Base-by-base conservation (phyloP, 192 early-diverging fungal genomes). In the Coemansia sp. region DNA sequence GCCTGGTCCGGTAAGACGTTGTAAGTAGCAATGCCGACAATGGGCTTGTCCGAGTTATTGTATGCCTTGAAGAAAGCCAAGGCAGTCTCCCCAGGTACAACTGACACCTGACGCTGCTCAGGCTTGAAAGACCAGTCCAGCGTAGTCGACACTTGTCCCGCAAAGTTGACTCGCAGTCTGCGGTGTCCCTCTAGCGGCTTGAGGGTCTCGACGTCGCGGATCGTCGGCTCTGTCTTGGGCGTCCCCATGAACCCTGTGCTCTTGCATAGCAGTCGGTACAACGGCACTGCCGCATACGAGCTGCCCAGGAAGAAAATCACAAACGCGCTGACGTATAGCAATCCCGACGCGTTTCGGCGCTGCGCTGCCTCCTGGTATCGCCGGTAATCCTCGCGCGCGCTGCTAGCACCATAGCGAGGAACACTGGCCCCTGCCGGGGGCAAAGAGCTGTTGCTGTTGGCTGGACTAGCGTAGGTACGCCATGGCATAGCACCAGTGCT, bases 81-180 rank as follows among this genome's bases (percentile, higher is more conserved):
- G 7, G 95, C 92, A 0, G 97, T 98, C 65, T 99, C 97, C 0
- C 97, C 97, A 9, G 97, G 97, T 8, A 94, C 81, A n/a, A 99
- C 90, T 8, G 70, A 78, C 29, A 99, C 87, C 56, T 93, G 87
- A 12, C 87, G 80, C 35, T 93, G 91, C 69, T 95, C 87, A 1
- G 97, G 97, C 32, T 83, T 82, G 65, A 99, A 97, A 21, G 84
- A 83, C 97, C 97, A 99, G 33, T 90, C 82, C 64, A 97, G 83
- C 21, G 84, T 43, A 9, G 91, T 90, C 2, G 91, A 90, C 3
- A 85, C 87, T 56, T 90, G 86, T 19, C 87, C 84, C 11, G 86
- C 84, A 72, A 91, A 87, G 71, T 82, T 82, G 59, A 93, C 72
- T 37, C 81, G 82, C 36, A 93, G 83, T 40, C 83, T 76, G n/a